Evolutionary conservation across 2,329 filamentous ascomycete species (phyloP), one percentile per base, ranked within the genome.

Genomic region (Sclerotiophoma versabilis): DNA sequence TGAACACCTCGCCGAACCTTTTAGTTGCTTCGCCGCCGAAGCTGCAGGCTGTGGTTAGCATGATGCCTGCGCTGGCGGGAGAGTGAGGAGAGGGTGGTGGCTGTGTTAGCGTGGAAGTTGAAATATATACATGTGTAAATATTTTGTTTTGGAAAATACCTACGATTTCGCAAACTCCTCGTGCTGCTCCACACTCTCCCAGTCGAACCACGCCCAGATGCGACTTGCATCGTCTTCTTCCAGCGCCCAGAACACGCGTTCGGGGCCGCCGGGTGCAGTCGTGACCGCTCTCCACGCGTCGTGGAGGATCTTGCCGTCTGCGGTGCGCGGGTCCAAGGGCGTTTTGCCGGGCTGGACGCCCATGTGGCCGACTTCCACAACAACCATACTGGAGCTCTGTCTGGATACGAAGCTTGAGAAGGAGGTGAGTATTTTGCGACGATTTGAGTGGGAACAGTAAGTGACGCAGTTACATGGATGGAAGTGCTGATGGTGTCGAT

Each of bases 281-380:
- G 26, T 19, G 8, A 45, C n/a, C 1, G 19, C 2, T 11, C 26
- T n/a, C 20, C 29, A 45, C 29, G 42, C 30, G 4, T 17, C 12
- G 19, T 4, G 10, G 12, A 45, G n/a, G 1, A 25, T n/a, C 14
- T 11, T 14, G 9, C 20, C 27, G 25, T 29, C 47, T 2, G 8
- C 14, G 12, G 33, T 46, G 8, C 11, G 20, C 19, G 17, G 22
- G 48, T 11, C 43, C 25, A 15, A 23, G 10, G 17, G 23, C 25
- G 42, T 26, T 20, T 45, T 45, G 19, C 38, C 38, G 12, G 56
- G 42, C 32, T 52, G 46, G n/a, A 58, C 33, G 36, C 29, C 29
- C 56, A 58, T 55, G 19, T 26, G 34, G n/a, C 46, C 56, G 8
- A 58, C 19, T 36, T 58, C 56, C 6, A 36, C 47, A 20, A 52